Conservation (phyloP, 192 early-diverging fungal genomes). For the Linnemannia exigua region DNA sequence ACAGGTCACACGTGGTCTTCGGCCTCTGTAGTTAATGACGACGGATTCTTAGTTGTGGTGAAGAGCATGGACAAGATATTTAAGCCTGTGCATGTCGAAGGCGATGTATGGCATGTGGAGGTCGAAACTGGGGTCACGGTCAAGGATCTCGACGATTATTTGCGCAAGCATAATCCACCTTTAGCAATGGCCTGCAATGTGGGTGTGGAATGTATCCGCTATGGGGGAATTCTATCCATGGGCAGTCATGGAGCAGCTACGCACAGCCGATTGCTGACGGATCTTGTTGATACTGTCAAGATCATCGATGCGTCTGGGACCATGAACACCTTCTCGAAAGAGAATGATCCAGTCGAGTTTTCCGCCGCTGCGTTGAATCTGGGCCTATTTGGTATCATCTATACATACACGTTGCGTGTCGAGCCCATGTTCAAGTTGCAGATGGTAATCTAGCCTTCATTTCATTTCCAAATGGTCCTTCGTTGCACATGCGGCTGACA, state of each 20-base stretch:
- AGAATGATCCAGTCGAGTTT: slow-evolving; percentile 40
- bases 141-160: slow-evolving; percentile 24
- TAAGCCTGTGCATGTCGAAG: slow-evolving; percentile 24
- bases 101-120: slow-evolving; percentile 36
- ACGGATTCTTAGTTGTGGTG: slow-evolving; percentile 31
- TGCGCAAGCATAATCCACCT: slow-evolving; percentile 45
- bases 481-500: not conserved
- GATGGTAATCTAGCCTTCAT: slow-evolving; percentile 36
- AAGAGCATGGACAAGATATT: slow-evolving; percentile 17
- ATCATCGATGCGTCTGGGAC: slow-evolving; percentile 36
- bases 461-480: not conserved
- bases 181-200: slow-evolving; percentile 32
- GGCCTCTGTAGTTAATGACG: slow-evolving; percentile 16
- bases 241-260: slow-evolving; percentile 39
- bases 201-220: slow-evolving; percentile 19
- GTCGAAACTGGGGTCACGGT: slow-evolving; percentile 37
- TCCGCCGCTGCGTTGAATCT: slow-evolving; percentile 35
- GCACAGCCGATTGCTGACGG: slow-evolving; percentile 26
- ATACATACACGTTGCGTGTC: slow-evolving; percentile 28
- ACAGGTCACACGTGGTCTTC: slow-evolving; percentile 38
- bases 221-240: slow-evolving; percentile 17
- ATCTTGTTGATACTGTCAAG: slow-evolving; percentile 29
- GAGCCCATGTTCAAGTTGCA: slow-evolving; percentile 48
- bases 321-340: slow-evolving; percentile 34
- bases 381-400: slow-evolving; percentile 48